A percentile compares a stretch with the other conserved stretches of the same genome.
Evolutionary conservation across 139 green algal genomes (phyloP).

Genomic region (Limnomonas spitsbergensis): DNA sequence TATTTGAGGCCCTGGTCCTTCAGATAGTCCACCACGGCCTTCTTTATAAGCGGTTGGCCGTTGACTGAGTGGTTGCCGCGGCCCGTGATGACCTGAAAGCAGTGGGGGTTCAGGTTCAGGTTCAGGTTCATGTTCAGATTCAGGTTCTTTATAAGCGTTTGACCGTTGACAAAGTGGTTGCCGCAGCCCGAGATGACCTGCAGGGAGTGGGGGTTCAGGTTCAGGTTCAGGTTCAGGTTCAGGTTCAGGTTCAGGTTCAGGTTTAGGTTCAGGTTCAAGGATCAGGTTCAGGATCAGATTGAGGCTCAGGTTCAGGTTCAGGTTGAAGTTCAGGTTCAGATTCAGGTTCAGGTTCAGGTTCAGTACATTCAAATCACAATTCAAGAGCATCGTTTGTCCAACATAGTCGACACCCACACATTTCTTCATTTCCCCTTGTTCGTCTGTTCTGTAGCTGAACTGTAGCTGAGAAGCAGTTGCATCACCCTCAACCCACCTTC

Average conservation of each 20-base stretch:
- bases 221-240: neutral
- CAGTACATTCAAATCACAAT: neutral
- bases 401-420: too few species aligned
- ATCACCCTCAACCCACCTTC: neutral
- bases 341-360: neutral
- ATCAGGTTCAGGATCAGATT: neutral
- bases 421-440: too few species aligned
- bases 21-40: constrained; percentile 5
- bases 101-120: neutral
- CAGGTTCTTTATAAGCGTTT: constrained; percentile 14
- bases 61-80: constrained; percentile 11
- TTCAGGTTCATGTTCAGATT: neutral
- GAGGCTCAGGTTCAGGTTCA: neutral
- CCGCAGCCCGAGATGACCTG: constrained; percentile 16
- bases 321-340: neutral
- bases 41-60: constrained; percentile 10
- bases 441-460: too few species aligned
- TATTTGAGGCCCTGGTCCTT: neutral
- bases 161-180: constrained; percentile 7
- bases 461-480: too few species aligned
- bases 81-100: constrained; percentile 16
- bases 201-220: neutral
- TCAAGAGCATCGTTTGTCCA: too few species aligned
- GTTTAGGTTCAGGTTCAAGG: neutral
- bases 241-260: constrained; percentile 10